Percentiles rank a stretch among this genome's conserved stretches.
These are phyloP conservation scores for Fusarium pseudonygamai DNA, from an alignment of 2,329 filamentous ascomycete species.

Conservation along the genomic window DNA sequence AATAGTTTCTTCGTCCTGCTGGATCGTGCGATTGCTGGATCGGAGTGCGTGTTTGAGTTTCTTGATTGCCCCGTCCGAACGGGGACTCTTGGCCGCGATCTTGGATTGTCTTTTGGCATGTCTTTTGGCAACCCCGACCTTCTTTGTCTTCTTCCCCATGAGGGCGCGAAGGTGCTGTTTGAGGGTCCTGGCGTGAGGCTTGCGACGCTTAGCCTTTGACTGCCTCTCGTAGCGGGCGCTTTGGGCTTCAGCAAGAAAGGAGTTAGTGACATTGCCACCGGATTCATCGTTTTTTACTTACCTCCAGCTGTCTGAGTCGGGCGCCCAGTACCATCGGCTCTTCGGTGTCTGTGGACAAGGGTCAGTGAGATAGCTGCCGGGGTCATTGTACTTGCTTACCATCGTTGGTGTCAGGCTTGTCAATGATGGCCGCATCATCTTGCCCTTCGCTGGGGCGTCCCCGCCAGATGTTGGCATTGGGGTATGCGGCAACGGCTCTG, in stretches of 20 bases:
- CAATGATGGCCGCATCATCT: background rate
- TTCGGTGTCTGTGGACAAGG: too few relatives aligned
- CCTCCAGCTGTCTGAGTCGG: too few relatives aligned
- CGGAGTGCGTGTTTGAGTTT: too few relatives aligned
- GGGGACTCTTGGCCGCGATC: too few relatives aligned
- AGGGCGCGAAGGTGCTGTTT: background rate
- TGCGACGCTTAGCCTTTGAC: background rate
- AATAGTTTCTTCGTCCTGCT: too few relatives aligned
- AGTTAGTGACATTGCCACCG: background rate
- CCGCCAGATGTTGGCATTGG: background rate
- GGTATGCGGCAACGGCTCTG: background rate
- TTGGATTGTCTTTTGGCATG: too few relatives aligned
- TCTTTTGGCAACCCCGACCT: too few relatives aligned
- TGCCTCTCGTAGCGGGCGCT: background rate
- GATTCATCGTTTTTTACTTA: too few relatives aligned
- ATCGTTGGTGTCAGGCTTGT: background rate
- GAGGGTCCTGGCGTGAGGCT: fast-evolving
- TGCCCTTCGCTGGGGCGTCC: background rate
- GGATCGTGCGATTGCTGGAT: too few relatives aligned
- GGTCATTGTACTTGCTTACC: background rate
- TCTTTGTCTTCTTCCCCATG: background rate
- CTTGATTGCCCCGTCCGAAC: too few relatives aligned
- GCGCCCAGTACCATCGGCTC: too few relatives aligned
- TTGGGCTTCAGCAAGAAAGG: background rate
- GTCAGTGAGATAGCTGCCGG: too few relatives aligned